phyloP scores from a whole-genome alignment of 2,329 filamentous ascomycete species.

The Cladosporium austrohemisphaericum region DNA sequence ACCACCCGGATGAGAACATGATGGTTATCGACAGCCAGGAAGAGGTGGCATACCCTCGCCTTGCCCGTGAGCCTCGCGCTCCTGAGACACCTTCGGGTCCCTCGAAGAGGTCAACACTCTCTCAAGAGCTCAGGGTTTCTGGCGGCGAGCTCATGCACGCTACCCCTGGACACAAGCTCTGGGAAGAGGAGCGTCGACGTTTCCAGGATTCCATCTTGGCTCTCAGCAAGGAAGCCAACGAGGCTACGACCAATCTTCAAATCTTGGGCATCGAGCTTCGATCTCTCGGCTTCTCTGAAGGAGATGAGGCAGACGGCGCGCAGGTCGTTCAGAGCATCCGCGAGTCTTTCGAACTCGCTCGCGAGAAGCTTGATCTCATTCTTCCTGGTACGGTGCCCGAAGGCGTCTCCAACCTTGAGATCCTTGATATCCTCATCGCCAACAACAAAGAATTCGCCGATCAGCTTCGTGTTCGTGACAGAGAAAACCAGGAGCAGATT shows the following conservation, averaged over 20 bases:
- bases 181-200: constrained; percentile 26
- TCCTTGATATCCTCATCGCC: constrained; percentile 38
- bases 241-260: constrained; percentile 39
- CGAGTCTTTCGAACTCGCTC: constrained; percentile 39
- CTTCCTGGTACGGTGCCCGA: constrained; percentile 38
- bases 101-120: constrained; percentile 2
- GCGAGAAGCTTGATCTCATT: constrained; percentile 38
- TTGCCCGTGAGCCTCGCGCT: constrained; percentile 16
- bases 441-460: constrained; percentile 33
- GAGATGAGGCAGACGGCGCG: constrained; percentile 30
- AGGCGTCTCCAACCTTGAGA: constrained; percentile 37
- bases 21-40: constrained; percentile 30
- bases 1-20: constrained; percentile 30
- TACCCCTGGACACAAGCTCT: constrained; percentile 10
- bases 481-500: constrained; percentile 34
- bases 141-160: constrained; percentile 16
- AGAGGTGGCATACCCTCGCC: constrained; percentile 26
- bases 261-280: constrained; percentile 43
- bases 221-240: constrained; percentile 36
- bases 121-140: constrained; percentile 6
- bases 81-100: constrained; percentile 1
- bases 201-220: constrained; percentile 41
- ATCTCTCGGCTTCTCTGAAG: constrained; percentile 37
- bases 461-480: constrained; percentile 34
- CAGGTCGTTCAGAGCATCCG: constrained; percentile 39